phyloP scores from a whole-genome alignment of 2,329 filamentous ascomycete genomes.

The Calonectria pauciramosa region DNA sequence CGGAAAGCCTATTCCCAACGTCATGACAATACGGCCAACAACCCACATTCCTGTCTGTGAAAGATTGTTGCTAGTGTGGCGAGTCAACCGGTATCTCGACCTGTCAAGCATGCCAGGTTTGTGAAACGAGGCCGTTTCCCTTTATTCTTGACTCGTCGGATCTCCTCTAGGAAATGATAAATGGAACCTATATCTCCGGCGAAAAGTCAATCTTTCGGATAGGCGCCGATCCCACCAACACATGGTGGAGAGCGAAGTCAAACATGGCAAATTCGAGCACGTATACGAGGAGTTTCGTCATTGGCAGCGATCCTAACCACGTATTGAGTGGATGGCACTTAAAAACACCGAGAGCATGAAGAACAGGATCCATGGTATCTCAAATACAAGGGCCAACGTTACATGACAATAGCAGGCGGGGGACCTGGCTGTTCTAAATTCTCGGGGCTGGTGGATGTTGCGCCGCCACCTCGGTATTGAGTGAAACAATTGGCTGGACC shows the following conservation, averaged over 20 bases:
- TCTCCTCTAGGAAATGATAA: not conserved
- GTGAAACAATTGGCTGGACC: constrained; percentile 8
- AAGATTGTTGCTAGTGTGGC: not conserved
- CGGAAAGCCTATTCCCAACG: not conserved
- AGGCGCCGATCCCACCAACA: constrained; percentile 1
- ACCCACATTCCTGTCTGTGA: not conserved
- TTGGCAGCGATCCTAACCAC: not conserved
- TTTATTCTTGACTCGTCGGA: not conserved
- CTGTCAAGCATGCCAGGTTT: not conserved
- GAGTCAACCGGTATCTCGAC: not conserved
- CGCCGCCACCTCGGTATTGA: not conserved
- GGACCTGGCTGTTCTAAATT: constrained; percentile 7
- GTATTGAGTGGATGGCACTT: not conserved
- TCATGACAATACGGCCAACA: not conserved
- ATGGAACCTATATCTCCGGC: constrained; percentile 4
- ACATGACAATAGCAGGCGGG: constrained; percentile 1
- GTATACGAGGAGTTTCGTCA: constrained; percentile 7
- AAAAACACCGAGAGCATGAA: not conserved
- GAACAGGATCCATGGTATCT: not conserved
- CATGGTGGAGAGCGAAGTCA: not conserved
- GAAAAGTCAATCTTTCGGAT: constrained; percentile 14
- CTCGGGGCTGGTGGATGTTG: constrained; percentile 5
- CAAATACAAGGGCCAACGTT: not conserved
- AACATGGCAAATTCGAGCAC: not conserved
- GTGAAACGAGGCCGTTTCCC: not conserved